Evolutionary conservation across 371 early-diverging fungal genomes (phyloP).

Genomic region (Mucor circinelloides): DNA sequence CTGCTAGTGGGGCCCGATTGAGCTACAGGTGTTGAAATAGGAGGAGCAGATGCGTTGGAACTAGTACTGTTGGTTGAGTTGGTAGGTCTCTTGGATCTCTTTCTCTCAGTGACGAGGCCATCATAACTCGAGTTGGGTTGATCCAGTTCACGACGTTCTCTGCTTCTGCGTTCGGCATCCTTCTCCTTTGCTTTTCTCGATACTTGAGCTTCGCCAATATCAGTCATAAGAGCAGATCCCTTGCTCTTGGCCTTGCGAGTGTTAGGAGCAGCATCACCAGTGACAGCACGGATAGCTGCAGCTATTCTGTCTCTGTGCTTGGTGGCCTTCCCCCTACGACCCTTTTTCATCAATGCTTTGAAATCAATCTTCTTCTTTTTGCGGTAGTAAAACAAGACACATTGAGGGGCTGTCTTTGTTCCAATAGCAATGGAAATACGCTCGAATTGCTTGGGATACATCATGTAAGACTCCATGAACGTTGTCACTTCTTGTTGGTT

Average conservation of each 20-base stretch:
- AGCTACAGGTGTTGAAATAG: not conserved
- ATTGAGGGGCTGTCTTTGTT: conserved; percentile 81
- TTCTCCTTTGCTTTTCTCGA: conserved; percentile 54
- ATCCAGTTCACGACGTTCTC: conserved; percentile 45
- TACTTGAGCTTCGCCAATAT: conserved; percentile 64
- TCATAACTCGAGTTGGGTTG: conserved; percentile 48
- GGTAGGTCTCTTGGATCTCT: conserved; percentile 23
- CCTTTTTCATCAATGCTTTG: conserved; percentile 69
- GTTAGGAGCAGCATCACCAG: conserved; percentile 27
- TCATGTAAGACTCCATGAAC: conserved; percentile 78
- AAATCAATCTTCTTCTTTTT: conserved; percentile 86
- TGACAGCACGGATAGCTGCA: conserved; percentile 47
- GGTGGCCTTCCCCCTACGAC: conserved; percentile 50
- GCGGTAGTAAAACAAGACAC: conserved; percentile 91
- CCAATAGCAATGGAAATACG: conserved; percentile 80
- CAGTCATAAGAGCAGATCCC: conserved; percentile 64
- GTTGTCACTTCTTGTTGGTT: conserved; percentile 76
- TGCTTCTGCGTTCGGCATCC: conserved; percentile 45
- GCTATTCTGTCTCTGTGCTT: conserved; percentile 47
- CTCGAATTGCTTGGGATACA: conserved; percentile 90
- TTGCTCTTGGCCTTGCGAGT: conserved; percentile 56
- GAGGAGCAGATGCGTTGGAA: not conserved
- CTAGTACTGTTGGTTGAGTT: not conserved
- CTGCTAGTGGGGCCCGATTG: conserved; percentile 13
- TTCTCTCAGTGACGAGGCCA: conserved; percentile 40